Evolutionary conservation across 2,329 filamentous ascomycete species (phyloP).

Genomic region (Aspergillus ibericus): DNA sequence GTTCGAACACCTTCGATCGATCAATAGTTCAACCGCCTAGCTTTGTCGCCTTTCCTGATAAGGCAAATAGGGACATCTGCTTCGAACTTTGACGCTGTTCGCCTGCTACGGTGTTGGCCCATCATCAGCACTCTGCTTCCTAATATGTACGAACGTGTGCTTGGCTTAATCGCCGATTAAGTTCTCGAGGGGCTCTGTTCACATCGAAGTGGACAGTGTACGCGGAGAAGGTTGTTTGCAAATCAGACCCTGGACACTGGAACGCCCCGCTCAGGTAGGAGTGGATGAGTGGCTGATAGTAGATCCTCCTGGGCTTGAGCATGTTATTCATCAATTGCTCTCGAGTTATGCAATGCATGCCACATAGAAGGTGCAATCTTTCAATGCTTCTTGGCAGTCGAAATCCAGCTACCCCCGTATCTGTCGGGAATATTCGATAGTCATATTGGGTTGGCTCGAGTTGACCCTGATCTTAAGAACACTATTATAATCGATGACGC

Average conservation of each 20-base stretch:
- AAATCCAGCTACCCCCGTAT: no score
- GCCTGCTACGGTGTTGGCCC: background rate
- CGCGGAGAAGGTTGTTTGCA: background rate
- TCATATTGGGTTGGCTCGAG: no score
- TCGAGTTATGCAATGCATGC: no score
- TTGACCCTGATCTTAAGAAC: no score
- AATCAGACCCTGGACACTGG: background rate
- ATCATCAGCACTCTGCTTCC: background rate
- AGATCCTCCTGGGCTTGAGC: no score
- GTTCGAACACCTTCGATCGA: background rate
- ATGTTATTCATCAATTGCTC: no score
- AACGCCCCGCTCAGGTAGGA: background rate
- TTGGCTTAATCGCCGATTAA: background rate
- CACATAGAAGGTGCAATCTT: no score
- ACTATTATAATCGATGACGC: no score
- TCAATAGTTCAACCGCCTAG: background rate
- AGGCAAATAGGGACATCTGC: background rate
- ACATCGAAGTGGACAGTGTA: background rate
- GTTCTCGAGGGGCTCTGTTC: background rate
- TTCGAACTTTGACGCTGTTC: background rate
- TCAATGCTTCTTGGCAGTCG: no score
- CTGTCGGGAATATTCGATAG: no score
- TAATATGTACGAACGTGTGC: background rate
- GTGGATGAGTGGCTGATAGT: background rate
- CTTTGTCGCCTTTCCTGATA: background rate